Conservation (phyloP, 768 basidiomycete species). For the Russula sp. region DNA sequence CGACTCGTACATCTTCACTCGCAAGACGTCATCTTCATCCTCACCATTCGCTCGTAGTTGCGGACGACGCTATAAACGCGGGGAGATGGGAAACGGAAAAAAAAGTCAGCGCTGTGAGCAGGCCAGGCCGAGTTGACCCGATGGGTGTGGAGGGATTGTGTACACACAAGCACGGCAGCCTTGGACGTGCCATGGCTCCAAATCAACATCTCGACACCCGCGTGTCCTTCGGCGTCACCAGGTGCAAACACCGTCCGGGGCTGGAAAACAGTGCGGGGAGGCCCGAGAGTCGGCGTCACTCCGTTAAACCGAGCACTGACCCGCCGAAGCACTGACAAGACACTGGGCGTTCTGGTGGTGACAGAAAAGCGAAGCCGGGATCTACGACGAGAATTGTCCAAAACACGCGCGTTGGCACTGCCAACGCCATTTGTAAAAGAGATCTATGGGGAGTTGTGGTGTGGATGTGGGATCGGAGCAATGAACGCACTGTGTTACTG, state of each 20-base stretch:
- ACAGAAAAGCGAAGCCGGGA: neutral
- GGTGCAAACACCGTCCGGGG: neutral
- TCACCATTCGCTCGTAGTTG: neutral
- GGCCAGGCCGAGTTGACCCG: neutral
- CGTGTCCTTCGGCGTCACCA: neutral
- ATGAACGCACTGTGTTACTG: conserved; percentile 3
- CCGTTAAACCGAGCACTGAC: neutral
- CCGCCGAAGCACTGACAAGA: neutral
- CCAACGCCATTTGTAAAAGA: neutral
- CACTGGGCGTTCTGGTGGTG: neutral
- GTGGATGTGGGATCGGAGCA: neutral
- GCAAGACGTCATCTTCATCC: neutral
- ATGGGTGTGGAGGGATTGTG: neutral
- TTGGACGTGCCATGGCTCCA: conserved; percentile 1
- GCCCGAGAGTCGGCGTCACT: neutral
- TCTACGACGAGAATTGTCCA: neutral
- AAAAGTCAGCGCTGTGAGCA: neutral
- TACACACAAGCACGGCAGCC: conserved; percentile 9
- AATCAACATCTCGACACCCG: neutral
- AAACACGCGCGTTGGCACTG: neutral
- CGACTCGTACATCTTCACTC: conserved; percentile 15
- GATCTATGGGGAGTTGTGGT: neutral
- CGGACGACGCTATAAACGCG: neutral
- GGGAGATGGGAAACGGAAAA: neutral
- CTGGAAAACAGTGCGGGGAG: neutral